phyloP scores from a whole-genome alignment of 768 basidiomycete genomes.

The Dentipellis sp. region DNA sequence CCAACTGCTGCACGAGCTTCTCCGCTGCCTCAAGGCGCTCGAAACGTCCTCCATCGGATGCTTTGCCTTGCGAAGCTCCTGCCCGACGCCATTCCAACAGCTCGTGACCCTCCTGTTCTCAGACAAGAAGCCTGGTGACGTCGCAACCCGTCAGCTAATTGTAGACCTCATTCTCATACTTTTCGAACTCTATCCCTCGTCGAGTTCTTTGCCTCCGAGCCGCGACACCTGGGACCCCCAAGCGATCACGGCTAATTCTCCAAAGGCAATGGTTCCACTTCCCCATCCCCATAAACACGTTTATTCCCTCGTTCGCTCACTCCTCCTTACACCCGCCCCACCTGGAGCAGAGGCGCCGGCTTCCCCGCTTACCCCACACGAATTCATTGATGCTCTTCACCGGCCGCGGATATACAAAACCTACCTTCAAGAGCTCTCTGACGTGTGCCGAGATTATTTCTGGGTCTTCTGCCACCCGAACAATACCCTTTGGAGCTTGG shows the following conservation, averaged over 20 bases:
- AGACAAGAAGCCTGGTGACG: slow-evolving; percentile 96
- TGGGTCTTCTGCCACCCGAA: slow-evolving; percentile 97
- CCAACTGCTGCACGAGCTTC: slow-evolving; percentile 81
- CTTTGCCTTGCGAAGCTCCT: slow-evolving; percentile 80
- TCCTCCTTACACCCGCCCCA: slow-evolving; percentile 68
- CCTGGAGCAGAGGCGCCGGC: slow-evolving; percentile 54
- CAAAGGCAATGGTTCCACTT: slow-evolving; percentile 49
- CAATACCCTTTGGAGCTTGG: slow-evolving; percentile 83
- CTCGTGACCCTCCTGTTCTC: slow-evolving; percentile 83
- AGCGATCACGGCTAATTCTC: slow-evolving; percentile 17
- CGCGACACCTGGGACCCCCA: slow-evolving; percentile 11
- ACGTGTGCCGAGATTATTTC: slow-evolving; percentile 89
- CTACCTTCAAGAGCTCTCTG: slow-evolving; percentile 76
- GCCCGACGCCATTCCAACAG: slow-evolving; percentile 82
- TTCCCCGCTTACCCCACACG: slow-evolving; percentile 59
- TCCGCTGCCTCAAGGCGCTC: slow-evolving; percentile 91
- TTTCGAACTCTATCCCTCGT: slow-evolving; percentile 84
- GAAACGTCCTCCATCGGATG: slow-evolving; percentile 86
- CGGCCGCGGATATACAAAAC: slow-evolving; percentile 68
- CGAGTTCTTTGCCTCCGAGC: slow-evolving; percentile 24
- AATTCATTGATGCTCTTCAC: slow-evolving; percentile 70
- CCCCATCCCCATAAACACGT: slow-evolving; percentile 66
- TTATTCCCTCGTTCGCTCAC: slow-evolving; percentile 64
- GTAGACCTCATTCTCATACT: slow-evolving; percentile 79
- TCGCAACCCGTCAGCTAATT: slow-evolving; percentile 84